Base-by-base conservation (phyloP, 805 yeast genomes). In the Metschnikowia lachancei region DNA sequence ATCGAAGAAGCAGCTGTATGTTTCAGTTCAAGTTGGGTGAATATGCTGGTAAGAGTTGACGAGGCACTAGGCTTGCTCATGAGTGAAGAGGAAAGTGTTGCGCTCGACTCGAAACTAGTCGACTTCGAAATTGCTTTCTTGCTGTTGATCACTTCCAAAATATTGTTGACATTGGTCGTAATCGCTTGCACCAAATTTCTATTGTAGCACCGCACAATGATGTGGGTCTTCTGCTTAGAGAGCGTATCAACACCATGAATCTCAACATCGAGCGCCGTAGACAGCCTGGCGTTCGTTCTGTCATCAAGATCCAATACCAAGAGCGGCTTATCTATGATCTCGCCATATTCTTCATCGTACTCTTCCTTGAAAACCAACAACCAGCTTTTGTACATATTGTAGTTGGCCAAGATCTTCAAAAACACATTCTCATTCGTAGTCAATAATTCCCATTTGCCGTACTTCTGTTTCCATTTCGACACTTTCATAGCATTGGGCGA, bases 401-500 rank as follows among this genome's bases (percentile, higher is more conserved):
- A 64, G 52, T 70, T 69, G 13, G 64, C 67, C 5, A 61, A 74
- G n/a, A 72, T 61, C 51, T 70, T 71, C 32, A 66, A 45, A 50
- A 70, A 72, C 2, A 72, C 48, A 26, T 56, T 64, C 31, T 69
- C 73, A 43, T 58, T 63, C 10, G 64, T 54, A 0, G 76, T 70
- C 39, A 72, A 45, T 72, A 72, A 64, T 53, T 72, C 76, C 76
- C 76, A 72, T 46, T 70, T 70, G 2, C 75, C 77, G 36, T 60
- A 65, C 30, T 63, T 63, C 32, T 61, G 55, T 50, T 69, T 72
- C 77, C 77, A 72, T 49, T 64, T 67, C 13, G 76, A 72, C 10
- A 72, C 62, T 40, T 67, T 70, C 58, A 72, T 56, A 5, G 69
- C 53, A 48, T 67, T 65, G 6, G 74, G 65, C 1, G 65, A 22